Base-by-base conservation (phyloP, 2,329 filamentous ascomycete genomes). In the Ophiocordyceps camponoti-rufipedis region DNA sequence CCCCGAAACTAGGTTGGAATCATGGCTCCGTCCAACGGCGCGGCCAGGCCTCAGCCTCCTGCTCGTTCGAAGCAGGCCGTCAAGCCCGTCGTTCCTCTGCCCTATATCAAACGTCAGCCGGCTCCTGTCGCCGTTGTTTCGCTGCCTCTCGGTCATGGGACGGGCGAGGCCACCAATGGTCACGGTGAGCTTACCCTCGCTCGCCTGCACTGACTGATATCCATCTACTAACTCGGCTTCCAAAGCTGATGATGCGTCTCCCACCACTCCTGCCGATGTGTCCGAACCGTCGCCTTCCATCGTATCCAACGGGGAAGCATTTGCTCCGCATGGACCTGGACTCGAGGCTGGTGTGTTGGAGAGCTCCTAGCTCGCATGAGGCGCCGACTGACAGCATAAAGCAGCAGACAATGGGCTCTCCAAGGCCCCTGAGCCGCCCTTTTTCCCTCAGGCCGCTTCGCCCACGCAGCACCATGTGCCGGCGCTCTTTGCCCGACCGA, bases 391-490 rank as follows among this genome's bases (percentile, higher is more conserved):
- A 23, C 12, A 7, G 18, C 9, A 4, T 10, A 23, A 23, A 12
- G 19, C 16, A 41, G 39, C 39, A 18, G 18, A 41, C 18, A 23
- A 5, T 16, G 44, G 45, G 32, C 18, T 42, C 39, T 45, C 45
- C 32, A 47, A 47, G 46, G 51, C 47, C 45, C 45, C 47, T 46
- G 55, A 52, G 33, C 42, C n/a, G 3, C 11, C 50, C 48, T 56
- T 55, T 46, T 60, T 55, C 28, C 60, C 55, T 23, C 53, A 59
- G 2, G 52, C 55, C 47, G 53, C 61, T 8, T 57, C 62, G 19
- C 56, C 60, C 5, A 54, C 56, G 29, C 58, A 57, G 51, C 67
- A 67, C 52, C 64, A 66, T 48, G 63, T 68, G 60, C 65, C 65
- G 39, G 64, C 65, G 40, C 56, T 63, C 13, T 68, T 68, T 16